These are phyloP conservation scores for Betula pendula DNA, from an alignment of 306 rosid genomes.

Conservation along the genomic window DNA sequence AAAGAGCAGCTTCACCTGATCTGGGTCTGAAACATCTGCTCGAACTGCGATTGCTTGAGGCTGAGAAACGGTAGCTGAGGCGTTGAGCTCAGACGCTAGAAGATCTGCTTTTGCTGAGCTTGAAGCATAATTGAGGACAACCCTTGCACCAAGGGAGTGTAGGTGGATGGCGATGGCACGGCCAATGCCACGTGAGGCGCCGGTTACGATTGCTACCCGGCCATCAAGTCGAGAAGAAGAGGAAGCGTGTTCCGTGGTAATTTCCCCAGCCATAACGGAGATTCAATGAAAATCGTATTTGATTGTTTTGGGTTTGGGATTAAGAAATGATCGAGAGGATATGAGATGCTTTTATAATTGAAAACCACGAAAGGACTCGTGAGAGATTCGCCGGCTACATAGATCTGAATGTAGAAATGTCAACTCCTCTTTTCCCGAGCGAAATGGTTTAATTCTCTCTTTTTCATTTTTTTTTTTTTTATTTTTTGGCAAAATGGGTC, in stretches of 20 bases:
- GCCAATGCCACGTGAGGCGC: constrained; percentile 57
- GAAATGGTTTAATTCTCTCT: too few relatives aligned
- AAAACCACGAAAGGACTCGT: too few relatives aligned
- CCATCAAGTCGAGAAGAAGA: constrained; percentile 32
- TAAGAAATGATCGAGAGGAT: neutral
- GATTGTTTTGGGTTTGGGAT: neutral
- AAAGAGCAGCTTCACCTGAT: constrained; percentile 42
- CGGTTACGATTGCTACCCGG: constrained; percentile 48
- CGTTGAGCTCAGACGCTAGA: constrained; percentile 39
- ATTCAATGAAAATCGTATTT: neutral
- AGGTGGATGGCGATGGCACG: constrained; percentile 50
- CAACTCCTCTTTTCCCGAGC: too few relatives aligned
- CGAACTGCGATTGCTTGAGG: constrained; percentile 33
- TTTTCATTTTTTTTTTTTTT: too few relatives aligned
- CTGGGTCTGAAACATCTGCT: constrained; percentile 46
- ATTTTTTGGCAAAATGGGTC: too few relatives aligned
- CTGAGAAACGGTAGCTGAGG: neutral
- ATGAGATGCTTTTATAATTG: neutral
- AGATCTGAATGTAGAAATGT: too few relatives aligned
- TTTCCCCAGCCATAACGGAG: constrained; percentile 15
- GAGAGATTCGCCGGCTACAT: too few relatives aligned
- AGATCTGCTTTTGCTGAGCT: constrained; percentile 39
- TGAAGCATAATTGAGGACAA: constrained; percentile 41
- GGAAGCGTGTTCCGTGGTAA: neutral
- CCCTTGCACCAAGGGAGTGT: constrained; percentile 51